These are phyloP conservation scores for Babesia divergens DNA, from an alignment of 169 alveolate species.

Conservation along the genomic window DNA sequence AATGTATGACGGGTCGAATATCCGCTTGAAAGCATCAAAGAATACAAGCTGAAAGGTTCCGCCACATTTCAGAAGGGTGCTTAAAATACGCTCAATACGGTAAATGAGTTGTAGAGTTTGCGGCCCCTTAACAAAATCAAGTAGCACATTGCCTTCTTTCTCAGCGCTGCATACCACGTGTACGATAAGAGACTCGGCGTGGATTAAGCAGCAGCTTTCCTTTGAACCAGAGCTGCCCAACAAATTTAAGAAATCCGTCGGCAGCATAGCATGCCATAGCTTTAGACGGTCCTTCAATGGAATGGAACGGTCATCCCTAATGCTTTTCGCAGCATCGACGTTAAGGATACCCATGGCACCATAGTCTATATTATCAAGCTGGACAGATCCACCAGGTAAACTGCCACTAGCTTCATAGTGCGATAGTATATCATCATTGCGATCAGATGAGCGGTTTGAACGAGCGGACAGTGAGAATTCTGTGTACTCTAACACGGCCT, in stretches of 20 bases:
- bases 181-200: slow-evolving; percentile 60
- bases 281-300: slow-evolving; percentile 26
- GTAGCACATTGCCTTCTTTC: slow-evolving; percentile 46
- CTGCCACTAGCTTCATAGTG: background rate
- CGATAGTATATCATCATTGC: background rate
- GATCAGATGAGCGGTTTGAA: background rate
- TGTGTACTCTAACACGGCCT: background rate
- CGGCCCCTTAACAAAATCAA: slow-evolving; percentile 46
- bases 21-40: slow-evolving; percentile 64
- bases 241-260: slow-evolving; percentile 39
- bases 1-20: slow-evolving; percentile 50
- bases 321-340: slow-evolving; percentile 8
- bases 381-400: background rate
- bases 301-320: slow-evolving; percentile 5
- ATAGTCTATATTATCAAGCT: slow-evolving; percentile 8
- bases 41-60: slow-evolving; percentile 67
- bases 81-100: slow-evolving; percentile 43
- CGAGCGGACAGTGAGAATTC: background rate
- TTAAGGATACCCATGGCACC: slow-evolving; percentile 49
- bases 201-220: slow-evolving; percentile 46
- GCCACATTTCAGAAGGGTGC: slow-evolving; percentile 17
- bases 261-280: slow-evolving; percentile 59
- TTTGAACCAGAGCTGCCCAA: slow-evolving; percentile 43
- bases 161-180: slow-evolving; percentile 54
- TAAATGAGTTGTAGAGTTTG: slow-evolving; percentile 59